Evolutionary conservation across 139 green algal species (phyloP), one percentile per base, ranked within the genome.

Genomic region (Eudorina sp.): DNA sequence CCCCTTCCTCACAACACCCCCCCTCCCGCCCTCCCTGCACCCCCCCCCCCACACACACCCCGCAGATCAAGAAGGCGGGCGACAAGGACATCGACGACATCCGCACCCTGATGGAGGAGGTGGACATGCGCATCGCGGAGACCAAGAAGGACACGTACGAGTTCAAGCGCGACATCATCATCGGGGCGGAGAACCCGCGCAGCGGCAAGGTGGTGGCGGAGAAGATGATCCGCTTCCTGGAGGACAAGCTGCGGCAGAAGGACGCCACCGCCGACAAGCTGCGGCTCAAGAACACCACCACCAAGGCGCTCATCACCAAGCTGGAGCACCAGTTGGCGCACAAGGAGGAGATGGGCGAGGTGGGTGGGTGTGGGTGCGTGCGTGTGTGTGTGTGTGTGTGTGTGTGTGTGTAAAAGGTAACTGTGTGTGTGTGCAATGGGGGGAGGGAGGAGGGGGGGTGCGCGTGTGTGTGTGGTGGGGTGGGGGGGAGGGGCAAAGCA

Each of bases 91-190:
- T 95, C 43, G 92, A 94, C 80, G 93, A 96, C 90, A 93, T 97
- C 76, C 74, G 88, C n/a, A 95, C 93, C 9, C 85, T 95, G 60
- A 94, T 96, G 90, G 93, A 96, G 78, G 94, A 96, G 92, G 91
- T 96, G 86, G 94, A 98, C 83, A 92, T 95, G 90, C 92, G 94
- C 69, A 96, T 97, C 40, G 91, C 90, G 27, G 96, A 97, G 82
- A 94, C 90, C 29, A 96, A 96, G 75, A 96, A 95, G 80, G 94
- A 96, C 68, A 96, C 94, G 9, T 96, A 96, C 83, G 96, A 98
- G 89, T 98, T 98, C 91, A 97, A 96, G 92, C 89, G 95, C 4
- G 95, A 98, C 89, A 94, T 98, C 90, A 96, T 97, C 72, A 93
- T 97, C 79, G 95, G 93, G 16, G 95, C 91, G 40, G 95, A 97